Evolutionary conservation across 805 yeast species (phyloP), one percentile per base, ranked within the genome.

Genomic region (Saccharomycopsis lassenensis): DNA sequence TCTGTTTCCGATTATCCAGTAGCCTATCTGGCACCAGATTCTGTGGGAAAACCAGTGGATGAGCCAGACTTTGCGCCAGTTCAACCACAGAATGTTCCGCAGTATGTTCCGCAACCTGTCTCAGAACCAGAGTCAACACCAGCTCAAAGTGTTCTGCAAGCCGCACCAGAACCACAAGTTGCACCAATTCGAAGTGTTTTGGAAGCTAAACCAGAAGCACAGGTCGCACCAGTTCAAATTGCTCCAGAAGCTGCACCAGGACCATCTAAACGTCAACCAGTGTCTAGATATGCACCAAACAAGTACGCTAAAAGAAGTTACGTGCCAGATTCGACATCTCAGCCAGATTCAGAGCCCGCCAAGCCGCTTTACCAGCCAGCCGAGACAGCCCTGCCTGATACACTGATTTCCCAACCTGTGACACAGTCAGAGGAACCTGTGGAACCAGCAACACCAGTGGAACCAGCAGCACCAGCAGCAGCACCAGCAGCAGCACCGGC

Each of bases 231-330:
- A 7, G 11, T 7, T 11, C 24, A 23, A 23, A n/a, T n/a, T n/a
- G 24, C 24, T 23, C 24, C 24, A 23, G 10, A 23, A 23, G 10
- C 25, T 30, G 25, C 33, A n/a, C 33, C 33, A 12, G n/a, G 10
- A 10, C 20, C 10, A 16, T 6, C 6, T 5, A 11, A 8, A 15
- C 7, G 21, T 12, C 31, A 14, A 6, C 11, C 24, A 23, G 24
- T 23, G 11, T 23, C 24, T 8, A 7, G 10, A 23, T 11, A 7
- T 8, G 24, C 24, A n/a, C n/a, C n/a, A n/a, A n/a, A n/a, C n/a
- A n/a, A n/a, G n/a, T n/a, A n/a, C n/a, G n/a, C n/a, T n/a, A 23
- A 23, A 11, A 23, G 24, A 23, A 23, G 24, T 23, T 11, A 23
- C 24, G 10, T 8, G n/a, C n/a, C n/a, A n/a, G n/a, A n/a, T n/a